phyloP scores from a whole-genome alignment of 75 land plant genomes.

The Cryptomeria japonica region DNA sequence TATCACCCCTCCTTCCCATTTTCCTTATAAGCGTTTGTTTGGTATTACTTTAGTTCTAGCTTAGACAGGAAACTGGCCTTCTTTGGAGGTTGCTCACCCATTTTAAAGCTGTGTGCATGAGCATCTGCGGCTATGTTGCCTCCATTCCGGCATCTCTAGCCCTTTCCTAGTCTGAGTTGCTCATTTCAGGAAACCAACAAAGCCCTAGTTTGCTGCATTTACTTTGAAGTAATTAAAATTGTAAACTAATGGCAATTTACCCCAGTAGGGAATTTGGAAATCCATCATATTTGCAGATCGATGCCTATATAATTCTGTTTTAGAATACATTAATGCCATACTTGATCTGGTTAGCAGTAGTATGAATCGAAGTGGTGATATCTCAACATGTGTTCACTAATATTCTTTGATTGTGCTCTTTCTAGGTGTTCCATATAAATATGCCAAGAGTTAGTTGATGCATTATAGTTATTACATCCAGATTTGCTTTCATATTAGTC shows the following conservation, averaged over 20 bases:
- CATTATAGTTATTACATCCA: background rate
- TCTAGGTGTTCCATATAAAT: background rate
- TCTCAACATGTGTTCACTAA: background rate
- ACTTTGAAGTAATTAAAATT: background rate
- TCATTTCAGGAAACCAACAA: too few relatives aligned
- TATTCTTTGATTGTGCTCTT: background rate
- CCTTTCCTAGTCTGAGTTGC: too few relatives aligned
- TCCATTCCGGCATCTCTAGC: too few relatives aligned
- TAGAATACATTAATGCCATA: background rate
- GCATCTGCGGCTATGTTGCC: too few relatives aligned
- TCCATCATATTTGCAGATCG: background rate
- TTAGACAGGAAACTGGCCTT: too few relatives aligned
- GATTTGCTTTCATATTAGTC: background rate
- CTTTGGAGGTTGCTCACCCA: too few relatives aligned
- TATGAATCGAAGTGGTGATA: background rate
- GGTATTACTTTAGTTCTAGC: too few relatives aligned
- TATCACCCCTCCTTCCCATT: too few relatives aligned
- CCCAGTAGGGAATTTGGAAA: background rate
- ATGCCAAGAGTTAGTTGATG: background rate
- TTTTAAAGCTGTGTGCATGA: too few relatives aligned
- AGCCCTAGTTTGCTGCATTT: too few relatives aligned
- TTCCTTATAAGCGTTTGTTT: too few relatives aligned
- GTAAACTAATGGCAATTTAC: background rate
- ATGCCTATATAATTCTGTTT: background rate
- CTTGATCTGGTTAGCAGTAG: background rate